Evolutionary conservation across 1,139 yeast genomes (phyloP), one percentile per base, ranked within the genome.

Genomic region (Entelexis paramagnoliae): DNA sequence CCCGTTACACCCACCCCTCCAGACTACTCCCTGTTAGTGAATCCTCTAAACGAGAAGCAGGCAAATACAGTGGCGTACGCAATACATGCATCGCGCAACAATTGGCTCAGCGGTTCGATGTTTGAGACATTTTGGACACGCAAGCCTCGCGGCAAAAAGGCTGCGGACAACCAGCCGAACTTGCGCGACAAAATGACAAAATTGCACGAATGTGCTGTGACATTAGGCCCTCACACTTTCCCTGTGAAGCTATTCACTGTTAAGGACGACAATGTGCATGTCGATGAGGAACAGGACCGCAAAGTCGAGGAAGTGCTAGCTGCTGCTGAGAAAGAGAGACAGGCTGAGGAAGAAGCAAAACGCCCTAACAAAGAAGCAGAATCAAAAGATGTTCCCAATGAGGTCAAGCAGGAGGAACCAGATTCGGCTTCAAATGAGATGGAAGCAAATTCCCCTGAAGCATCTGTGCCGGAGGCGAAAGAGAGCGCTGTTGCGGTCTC

Each of bases 171-270:
- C 49, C 62, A 72, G 10, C 79, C 79, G 64, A 83, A 83, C 34
- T 24, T 55, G 20, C 72, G 94, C 59, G 97, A 91, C 59, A 81
- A 81, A 50, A 88, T 89, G 96, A 84, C 87, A 53, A 87, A 87
- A 63, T 69, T 91, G 54, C 79, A 93, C 61, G 96, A 89, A 60
- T 80, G 89, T 53, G 69, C 72, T 0, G 67, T 88, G 69, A 72
- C 74, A 6, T 72, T 84, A 36, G 97, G 96, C 0, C 96, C 96
- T 0, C 98, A 91, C 67, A 68, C 71, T 0, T 85, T 86, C 65
- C 88, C 82, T 42, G 76, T 83, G 7, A 72, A 94, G 56, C 66
- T 91, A 44, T 91, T 85, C 66, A 81, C 88, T 26, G 79, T 88
- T 49, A 85, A 86, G 60, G 95, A 88, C 61, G 95, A 65, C 67